These are phyloP conservation scores for Paecilomyces niveus DNA, from an alignment of 2,329 filamentous ascomycete species.

Conservation along the genomic window DNA sequence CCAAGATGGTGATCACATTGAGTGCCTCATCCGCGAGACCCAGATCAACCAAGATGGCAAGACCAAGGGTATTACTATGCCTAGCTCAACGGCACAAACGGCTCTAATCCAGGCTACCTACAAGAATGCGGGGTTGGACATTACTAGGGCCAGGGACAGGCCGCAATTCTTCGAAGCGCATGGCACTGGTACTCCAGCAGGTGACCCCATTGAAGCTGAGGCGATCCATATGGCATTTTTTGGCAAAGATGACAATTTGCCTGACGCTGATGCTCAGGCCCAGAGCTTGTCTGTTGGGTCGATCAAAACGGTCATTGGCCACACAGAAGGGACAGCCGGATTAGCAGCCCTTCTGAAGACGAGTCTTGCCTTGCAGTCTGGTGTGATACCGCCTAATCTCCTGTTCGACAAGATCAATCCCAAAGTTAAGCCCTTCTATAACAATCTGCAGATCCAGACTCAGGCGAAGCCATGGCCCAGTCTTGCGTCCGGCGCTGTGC, in stretches of 20 bases:
- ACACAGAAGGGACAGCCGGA: constrained; percentile 19
- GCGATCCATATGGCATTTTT: constrained; percentile 20
- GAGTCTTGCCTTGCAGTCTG: neutral
- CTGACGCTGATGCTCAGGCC: neutral
- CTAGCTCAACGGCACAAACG: constrained; percentile 29
- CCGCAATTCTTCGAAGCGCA: constrained; percentile 41
- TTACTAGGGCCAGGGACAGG: constrained; percentile 15
- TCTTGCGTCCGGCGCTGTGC: constrained; percentile 10
- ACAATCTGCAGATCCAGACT: constrained; percentile 8
- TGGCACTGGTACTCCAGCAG: constrained; percentile 35
- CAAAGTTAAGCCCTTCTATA: constrained; percentile 4
- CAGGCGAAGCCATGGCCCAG: constrained; percentile 15
- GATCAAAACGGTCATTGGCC: constrained; percentile 35
- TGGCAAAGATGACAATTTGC: neutral
- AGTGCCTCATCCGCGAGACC: constrained; percentile 30
- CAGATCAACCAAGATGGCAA: constrained; percentile 31
- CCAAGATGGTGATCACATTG: constrained; percentile 38
- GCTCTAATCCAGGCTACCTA: constrained; percentile 35
- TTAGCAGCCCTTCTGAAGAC: neutral
- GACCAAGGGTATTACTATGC: constrained; percentile 29
- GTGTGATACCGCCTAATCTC: neutral
- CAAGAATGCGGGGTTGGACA: constrained; percentile 29
- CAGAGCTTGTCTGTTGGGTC: constrained; percentile 20
- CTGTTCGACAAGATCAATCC: constrained; percentile 5
- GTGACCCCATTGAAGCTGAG: constrained; percentile 22